A percentile compares a stretch with the other conserved stretches of the same genome.
Conservation (phyloP, 108 stramenopile genomes). For the Skeletonema costatum region DNA sequence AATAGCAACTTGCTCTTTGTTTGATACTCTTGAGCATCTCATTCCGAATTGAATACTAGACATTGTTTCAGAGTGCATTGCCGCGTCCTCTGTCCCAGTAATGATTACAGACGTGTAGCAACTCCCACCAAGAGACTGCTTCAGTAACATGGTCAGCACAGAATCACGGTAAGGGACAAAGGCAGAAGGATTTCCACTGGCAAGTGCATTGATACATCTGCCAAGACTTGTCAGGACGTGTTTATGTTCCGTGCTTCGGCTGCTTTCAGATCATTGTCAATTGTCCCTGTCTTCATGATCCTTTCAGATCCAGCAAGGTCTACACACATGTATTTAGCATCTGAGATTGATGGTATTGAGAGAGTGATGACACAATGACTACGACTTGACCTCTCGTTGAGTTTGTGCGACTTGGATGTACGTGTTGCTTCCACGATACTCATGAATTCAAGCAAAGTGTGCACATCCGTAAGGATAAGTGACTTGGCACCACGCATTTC, state of each 20-base stretch:
- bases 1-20: not conserved
- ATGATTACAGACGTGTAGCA: conserved; percentile 4
- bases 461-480: not conserved
- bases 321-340: conserved; percentile 18
- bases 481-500: not conserved
- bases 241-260: conserved; percentile 48
- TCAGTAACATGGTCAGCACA: conserved; percentile 33
- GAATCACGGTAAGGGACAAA: conserved; percentile 50
- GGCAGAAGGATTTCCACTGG: conserved; percentile 3
- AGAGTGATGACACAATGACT: not conserved
- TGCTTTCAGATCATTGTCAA: not conserved
- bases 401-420: not conserved
- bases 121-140: conserved; percentile 31
- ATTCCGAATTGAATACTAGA: not conserved
- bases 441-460: not conserved
- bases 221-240: conserved; percentile 25
- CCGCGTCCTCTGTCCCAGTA: conserved; percentile 2
- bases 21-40: not conserved
- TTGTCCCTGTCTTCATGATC: conserved; percentile 22
- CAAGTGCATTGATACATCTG: conserved; percentile 34
- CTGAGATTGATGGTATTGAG: not conserved
- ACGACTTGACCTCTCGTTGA: not conserved
- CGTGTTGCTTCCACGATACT: not conserved
- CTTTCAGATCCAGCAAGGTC: conserved; percentile 46
- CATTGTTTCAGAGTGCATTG: not conserved